A percentile compares a stretch with the other conserved stretches of the same genome.
Evolutionary conservation across 768 basidiomycete genomes (phyloP).

Genomic region (Leccinum olivaceopallidum): DNA sequence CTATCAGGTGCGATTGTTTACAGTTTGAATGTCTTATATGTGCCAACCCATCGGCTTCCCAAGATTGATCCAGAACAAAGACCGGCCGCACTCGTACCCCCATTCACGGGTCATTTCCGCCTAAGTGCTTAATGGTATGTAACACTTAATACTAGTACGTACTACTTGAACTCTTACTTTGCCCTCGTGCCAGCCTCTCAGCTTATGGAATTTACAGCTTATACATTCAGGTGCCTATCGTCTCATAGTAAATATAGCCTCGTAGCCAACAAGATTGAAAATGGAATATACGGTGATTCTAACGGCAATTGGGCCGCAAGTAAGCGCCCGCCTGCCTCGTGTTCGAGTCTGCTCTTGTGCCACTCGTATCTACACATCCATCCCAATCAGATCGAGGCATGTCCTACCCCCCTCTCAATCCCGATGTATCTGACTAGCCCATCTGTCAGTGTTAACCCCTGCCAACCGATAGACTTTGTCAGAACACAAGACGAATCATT

Average conservation of each 20-base stretch:
- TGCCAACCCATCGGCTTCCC: constrained; percentile 9
- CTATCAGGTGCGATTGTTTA: constrained; percentile 74
- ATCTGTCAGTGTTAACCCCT: too few relatives aligned
- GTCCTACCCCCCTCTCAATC: background rate
- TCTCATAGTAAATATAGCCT: background rate
- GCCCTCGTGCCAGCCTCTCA: too few relatives aligned
- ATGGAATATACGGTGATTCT: background rate
- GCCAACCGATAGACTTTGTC: background rate
- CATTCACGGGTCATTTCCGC: constrained; percentile 98
- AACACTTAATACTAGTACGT: too few relatives aligned
- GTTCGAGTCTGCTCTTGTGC: background rate
- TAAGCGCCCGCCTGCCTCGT: constrained; percentile 8
- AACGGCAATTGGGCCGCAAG: background rate
- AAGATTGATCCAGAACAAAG: constrained; percentile 97
- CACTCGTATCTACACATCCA: background rate
- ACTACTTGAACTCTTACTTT: too few relatives aligned
- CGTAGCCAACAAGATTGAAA: background rate
- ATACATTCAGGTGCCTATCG: background rate
- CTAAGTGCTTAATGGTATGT: background rate
- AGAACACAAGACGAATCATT: background rate
- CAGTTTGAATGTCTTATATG: background rate
- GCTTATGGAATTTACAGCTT: background rate
- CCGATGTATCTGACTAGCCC: background rate
- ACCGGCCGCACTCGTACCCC: constrained; percentile 91
- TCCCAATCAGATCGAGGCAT: background rate